A percentile compares a stretch with the other conserved stretches of the same genome.
Evolutionary conservation across 371 early-diverging fungal genomes (phyloP).

Genomic region (Apophysomyces variabilis): DNA sequence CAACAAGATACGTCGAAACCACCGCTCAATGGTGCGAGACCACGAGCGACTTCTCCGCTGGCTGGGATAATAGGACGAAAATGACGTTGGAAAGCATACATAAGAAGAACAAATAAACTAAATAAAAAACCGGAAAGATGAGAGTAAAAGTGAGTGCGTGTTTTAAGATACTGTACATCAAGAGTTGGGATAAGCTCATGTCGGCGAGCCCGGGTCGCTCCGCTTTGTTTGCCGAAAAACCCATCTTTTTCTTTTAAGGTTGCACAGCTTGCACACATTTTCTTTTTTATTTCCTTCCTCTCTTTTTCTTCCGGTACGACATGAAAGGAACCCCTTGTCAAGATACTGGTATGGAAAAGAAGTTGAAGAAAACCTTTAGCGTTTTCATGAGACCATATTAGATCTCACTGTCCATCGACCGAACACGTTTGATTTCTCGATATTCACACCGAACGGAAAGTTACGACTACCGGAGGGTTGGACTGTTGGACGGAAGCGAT

Average conservation of each 20-base stretch:
- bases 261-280: not conserved
- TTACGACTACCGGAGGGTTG: constrained; percentile 31
- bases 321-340: not conserved
- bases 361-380: not conserved
- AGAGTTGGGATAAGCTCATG: not conserved
- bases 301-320: not conserved
- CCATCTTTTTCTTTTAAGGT: not conserved
- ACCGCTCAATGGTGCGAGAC: constrained; percentile 1
- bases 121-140: too few species aligned
- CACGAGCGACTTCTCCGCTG: constrained; percentile 18
- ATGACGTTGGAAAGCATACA: not conserved
- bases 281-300: constrained; percentile 8
- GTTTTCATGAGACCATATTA: not conserved
- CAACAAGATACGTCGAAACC: constrained; percentile 10
- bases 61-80: constrained; percentile 25
- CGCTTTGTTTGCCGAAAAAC: constrained; percentile 5
- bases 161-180: too few species aligned
- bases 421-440: constrained; percentile 6
- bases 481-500: constrained; percentile 28
- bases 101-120: too few species aligned
- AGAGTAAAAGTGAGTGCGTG: too few species aligned
- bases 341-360: constrained; percentile 4
- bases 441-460: not conserved
- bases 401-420: not conserved
- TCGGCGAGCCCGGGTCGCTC: not conserved